Conservation (phyloP, 306 rosid species). For the Glycyrrhiza uralensis region DNA sequence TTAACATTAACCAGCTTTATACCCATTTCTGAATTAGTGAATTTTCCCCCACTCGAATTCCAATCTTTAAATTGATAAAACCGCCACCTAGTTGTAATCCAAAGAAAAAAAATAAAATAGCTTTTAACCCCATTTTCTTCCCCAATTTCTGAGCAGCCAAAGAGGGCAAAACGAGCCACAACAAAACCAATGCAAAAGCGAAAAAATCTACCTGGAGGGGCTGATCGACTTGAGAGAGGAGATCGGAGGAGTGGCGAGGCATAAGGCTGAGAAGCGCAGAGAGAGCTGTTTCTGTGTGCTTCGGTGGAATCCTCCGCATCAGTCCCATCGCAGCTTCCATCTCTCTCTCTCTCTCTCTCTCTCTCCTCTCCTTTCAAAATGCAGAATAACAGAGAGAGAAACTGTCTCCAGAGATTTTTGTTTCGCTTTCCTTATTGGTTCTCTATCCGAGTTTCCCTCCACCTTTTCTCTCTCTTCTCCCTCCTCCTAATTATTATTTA, state of each 20-base stretch:
- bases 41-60: background rate
- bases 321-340: conserved; percentile 99
- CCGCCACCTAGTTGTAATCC: background rate
- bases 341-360: background rate
- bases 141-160: background rate
- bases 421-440: background rate
- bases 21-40: background rate
- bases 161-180: background rate
- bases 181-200: background rate
- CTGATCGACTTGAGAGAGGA: conserved; percentile 95
- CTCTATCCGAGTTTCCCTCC: conserved; percentile 67
- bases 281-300: conserved; percentile 83
- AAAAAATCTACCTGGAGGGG: conserved; percentile 82
- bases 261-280: conserved; percentile 89
- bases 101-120: background rate
- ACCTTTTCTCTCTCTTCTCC: background rate
- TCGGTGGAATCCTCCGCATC: conserved; percentile 92
- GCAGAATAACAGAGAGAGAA: background rate
- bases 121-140: background rate
- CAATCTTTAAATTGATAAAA: background rate
- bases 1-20: background rate
- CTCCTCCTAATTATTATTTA: background rate
- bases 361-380: background rate
- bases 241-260: conserved; percentile 92
- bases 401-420: conserved; percentile 5